phyloP scores from a whole-genome alignment of 352 stramenopile species.

The Pythium dissimile region DNA sequence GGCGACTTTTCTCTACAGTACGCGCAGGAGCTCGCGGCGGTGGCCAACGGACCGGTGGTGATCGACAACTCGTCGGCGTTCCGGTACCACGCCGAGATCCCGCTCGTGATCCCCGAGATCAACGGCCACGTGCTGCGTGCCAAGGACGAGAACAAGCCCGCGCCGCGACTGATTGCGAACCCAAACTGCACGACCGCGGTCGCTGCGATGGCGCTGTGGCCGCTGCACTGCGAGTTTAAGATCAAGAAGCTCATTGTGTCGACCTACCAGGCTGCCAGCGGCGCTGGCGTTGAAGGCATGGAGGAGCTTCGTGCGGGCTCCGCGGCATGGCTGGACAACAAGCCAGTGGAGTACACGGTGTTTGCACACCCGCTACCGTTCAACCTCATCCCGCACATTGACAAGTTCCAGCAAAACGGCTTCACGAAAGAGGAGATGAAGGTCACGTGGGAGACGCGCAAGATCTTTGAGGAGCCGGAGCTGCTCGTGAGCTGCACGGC shows the following conservation, averaged over 20 bases:
- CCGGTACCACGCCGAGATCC: slow-evolving; percentile 88
- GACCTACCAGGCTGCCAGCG: slow-evolving; percentile 93
- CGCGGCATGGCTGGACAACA: slow-evolving; percentile 67
- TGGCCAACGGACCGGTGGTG: slow-evolving; percentile 87
- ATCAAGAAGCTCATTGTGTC: slow-evolving; percentile 96
- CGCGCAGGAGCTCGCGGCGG: slow-evolving; percentile 86
- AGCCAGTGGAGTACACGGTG: slow-evolving; percentile 85
- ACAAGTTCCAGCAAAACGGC: slow-evolving; percentile 98
- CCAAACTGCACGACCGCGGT: slow-evolving; percentile 99
- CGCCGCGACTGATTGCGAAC: slow-evolving; percentile 96
- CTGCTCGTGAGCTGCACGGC: slow-evolving; percentile 91
- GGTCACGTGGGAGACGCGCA: slow-evolving; percentile 97
- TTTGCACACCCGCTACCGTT: slow-evolving; percentile 98
- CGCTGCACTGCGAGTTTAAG: slow-evolving; percentile 94
- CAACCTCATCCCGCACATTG: slow-evolving; percentile 99
- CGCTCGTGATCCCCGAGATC: slow-evolving; percentile 95
- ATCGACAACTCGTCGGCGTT: slow-evolving; percentile 99
- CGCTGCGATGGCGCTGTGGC: slow-evolving; percentile 96
- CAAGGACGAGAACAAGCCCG: slow-evolving; percentile 33
- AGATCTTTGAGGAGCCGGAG: slow-evolving; percentile 93
- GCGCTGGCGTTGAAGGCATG: slow-evolving; percentile 92
- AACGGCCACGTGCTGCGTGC: slow-evolving; percentile 85
- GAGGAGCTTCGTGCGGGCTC: slow-evolving; percentile 92
- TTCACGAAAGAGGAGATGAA: slow-evolving; percentile 99
- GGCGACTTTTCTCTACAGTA: slow-evolving; percentile 97